Percentiles rank a stretch among this genome's conserved stretches.
Conservation (phyloP, 805 yeast genomes). For the Yamadazyma olivae region DNA sequence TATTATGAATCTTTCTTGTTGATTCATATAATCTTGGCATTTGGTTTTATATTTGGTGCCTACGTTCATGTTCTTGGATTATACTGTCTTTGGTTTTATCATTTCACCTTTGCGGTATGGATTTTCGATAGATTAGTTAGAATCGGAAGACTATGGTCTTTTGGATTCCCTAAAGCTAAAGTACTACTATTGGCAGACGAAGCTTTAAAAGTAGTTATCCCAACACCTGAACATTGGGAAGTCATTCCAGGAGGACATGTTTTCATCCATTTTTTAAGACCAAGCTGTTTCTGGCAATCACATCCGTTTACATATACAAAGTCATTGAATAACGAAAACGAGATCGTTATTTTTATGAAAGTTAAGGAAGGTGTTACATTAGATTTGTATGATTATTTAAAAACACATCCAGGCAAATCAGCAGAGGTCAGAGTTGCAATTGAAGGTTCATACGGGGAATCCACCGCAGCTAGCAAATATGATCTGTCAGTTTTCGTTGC, state of each 20-base stretch:
- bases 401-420: conserved; percentile 15
- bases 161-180: conserved; percentile 58
- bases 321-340: conserved; percentile 12
- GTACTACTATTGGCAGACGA: conserved; percentile 42
- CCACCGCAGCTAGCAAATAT: conserved; percentile 26
- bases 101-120: conserved; percentile 66
- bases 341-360: conserved; percentile 28
- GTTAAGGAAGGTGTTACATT: conserved; percentile 34
- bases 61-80: conserved; percentile 48
- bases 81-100: conserved; percentile 35
- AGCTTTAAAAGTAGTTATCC: conserved; percentile 47
- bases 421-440: conserved; percentile 29
- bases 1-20: conserved; percentile 53
- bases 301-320: conserved; percentile 59
- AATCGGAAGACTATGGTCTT: conserved; percentile 48
- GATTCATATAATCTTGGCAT: conserved; percentile 57
- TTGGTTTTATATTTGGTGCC: conserved; percentile 44
- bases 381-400: conserved; percentile 17
- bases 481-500: conserved; percentile 33
- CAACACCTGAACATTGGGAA: conserved; percentile 53
- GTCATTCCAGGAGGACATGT: conserved; percentile 62
- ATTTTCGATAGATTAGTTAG: conserved; percentile 61
- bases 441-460: conserved; percentile 39
- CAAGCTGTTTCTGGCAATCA: conserved; percentile 56
- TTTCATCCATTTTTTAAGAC: conserved; percentile 48